Evolutionary conservation across 805 yeast species (phyloP).

Genomic region (Lipomyces orientalis): DNA sequence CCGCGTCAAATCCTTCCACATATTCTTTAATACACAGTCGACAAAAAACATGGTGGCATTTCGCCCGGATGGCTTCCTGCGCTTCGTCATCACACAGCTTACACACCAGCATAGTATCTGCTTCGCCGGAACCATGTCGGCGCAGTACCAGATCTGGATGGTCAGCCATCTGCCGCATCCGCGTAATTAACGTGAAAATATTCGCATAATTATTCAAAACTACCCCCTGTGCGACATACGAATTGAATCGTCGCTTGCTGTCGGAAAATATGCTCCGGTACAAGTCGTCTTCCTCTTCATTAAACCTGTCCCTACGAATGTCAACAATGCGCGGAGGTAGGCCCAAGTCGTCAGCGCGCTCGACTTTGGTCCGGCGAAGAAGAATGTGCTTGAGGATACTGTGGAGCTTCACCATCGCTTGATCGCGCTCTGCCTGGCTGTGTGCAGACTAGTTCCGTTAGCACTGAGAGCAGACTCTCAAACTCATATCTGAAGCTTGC

Average conservation of each 20-base stretch:
- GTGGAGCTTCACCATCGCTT: conserved; percentile 79
- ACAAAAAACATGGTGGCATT: conserved; percentile 93
- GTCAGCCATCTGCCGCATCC: conserved; percentile 98
- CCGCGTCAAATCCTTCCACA: conserved; percentile 66
- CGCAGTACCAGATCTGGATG: conserved; percentile 95
- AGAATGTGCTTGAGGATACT: conserved; percentile 75
- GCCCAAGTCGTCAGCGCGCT: conserved; percentile 96
- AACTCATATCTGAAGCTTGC: conserved; percentile 12
- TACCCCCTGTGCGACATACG: conserved; percentile 94
- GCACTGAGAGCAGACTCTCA: neutral
- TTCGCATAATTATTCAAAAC: conserved; percentile 96
- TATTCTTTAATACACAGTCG: conserved; percentile 91
- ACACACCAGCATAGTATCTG: conserved; percentile 68
- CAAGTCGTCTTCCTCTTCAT: conserved; percentile 92
- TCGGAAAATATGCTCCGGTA: conserved; percentile 88
- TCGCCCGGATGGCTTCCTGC: conserved; percentile 93
- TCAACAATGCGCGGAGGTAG: conserved; percentile 95
- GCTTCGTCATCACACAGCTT: conserved; percentile 97
- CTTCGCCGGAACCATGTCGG: conserved; percentile 55
- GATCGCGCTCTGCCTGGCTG: conserved; percentile 77
- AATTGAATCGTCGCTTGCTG: conserved; percentile 83
- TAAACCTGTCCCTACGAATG: conserved; percentile 83
- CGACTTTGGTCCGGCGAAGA: conserved; percentile 93
- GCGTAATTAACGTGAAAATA: conserved; percentile 90
- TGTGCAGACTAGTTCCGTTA: conserved; percentile 59